phyloP scores from a whole-genome alignment of 177 flowering plant genomes.

The Vitis hybrid region DNA sequence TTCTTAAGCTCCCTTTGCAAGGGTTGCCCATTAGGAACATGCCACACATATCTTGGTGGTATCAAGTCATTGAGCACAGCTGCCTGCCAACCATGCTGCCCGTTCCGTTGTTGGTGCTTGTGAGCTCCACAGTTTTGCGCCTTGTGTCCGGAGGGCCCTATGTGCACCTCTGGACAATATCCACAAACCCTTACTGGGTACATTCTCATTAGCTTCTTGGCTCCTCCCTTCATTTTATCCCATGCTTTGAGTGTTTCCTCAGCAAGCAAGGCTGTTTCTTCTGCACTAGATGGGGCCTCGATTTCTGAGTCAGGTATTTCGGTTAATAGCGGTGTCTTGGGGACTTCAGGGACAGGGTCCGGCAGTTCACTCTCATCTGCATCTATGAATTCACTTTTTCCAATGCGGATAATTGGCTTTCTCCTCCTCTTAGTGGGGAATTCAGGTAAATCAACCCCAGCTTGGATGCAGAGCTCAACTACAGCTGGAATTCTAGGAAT shows the following conservation, averaged over 20 bases:
- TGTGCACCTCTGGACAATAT: constrained; percentile 93
- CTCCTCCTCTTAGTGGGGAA: constrained; percentile 88
- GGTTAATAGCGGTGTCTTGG: constrained; percentile 34
- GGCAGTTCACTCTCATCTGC: constrained; percentile 93
- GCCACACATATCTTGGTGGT: constrained; percentile 96
- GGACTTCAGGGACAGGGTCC: constrained; percentile 47
- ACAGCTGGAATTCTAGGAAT: constrained; percentile 85
- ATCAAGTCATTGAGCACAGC: constrained; percentile 86
- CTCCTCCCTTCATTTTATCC: constrained; percentile 83
- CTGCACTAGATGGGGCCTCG: constrained; percentile 47
- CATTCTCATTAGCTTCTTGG: constrained; percentile 74
- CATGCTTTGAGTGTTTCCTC: constrained; percentile 81
- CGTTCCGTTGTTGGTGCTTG: constrained; percentile 97
- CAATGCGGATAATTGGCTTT: constrained; percentile 77
- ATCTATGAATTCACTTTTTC: constrained; percentile 76
- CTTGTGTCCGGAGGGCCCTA: constrained; percentile 88
- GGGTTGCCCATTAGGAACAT: constrained; percentile 73
- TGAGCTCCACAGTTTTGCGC: constrained; percentile 94
- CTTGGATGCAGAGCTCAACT: constrained; percentile 94
- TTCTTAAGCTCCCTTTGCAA: constrained; percentile 64
- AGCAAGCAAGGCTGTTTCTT: constrained; percentile 59
- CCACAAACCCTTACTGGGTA: constrained; percentile 91
- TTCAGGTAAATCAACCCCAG: constrained; percentile 87
- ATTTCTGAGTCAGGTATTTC: constrained; percentile 64
- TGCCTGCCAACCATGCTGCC: constrained; percentile 98